A percentile compares a stretch with the other conserved stretches of the same genome.
phyloP scores from a whole-genome alignment of 148 eudicot genomes.

The Vaccinium vitisidaea region DNA sequence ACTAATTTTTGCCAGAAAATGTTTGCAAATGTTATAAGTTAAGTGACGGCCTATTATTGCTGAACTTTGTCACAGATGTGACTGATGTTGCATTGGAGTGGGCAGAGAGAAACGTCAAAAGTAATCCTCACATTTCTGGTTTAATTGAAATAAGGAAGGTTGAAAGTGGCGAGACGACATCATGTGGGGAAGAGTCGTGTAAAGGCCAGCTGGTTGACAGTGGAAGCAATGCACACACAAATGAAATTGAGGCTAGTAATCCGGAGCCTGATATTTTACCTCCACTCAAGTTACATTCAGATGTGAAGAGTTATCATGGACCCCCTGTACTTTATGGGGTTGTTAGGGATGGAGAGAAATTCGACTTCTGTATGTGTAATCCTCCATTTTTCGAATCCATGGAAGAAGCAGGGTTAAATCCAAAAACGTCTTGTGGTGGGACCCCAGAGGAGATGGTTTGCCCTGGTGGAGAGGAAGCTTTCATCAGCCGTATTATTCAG shows the following conservation, averaged over 20 bases:
- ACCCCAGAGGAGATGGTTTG: conserved; percentile 89
- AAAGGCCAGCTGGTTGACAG: background rate
- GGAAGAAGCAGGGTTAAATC: conserved; percentile 88
- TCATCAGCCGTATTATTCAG: conserved; percentile 68
- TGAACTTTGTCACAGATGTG: conserved; percentile 50
- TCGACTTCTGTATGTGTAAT: conserved; percentile 98
- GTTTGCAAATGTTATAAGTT: conserved; percentile 2
- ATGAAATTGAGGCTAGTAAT: conserved; percentile 19
- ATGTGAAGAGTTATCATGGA: conserved; percentile 42
- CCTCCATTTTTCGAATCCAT: conserved; percentile 97
- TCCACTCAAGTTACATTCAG: conserved; percentile 17
- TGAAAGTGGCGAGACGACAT: conserved; percentile 21
- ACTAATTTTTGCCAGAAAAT: background rate
- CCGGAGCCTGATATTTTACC: conserved; percentile 14
- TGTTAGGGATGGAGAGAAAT: conserved; percentile 69
- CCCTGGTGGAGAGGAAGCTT: conserved; percentile 88
- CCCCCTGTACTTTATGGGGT: conserved; percentile 73
- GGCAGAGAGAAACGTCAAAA: conserved; percentile 75
- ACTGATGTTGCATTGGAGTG: conserved; percentile 89
- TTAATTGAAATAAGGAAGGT: conserved; percentile 78
- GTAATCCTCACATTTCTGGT: conserved; percentile 69
- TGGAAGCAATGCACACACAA: conserved; percentile 14
- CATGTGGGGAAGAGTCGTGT: conserved; percentile 21
- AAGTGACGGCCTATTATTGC: conserved; percentile 2
- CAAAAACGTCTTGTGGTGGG: conserved; percentile 96